phyloP scores from a whole-genome alignment of 176 grass and related monocot species.

The Leersia perrieri region DNA sequence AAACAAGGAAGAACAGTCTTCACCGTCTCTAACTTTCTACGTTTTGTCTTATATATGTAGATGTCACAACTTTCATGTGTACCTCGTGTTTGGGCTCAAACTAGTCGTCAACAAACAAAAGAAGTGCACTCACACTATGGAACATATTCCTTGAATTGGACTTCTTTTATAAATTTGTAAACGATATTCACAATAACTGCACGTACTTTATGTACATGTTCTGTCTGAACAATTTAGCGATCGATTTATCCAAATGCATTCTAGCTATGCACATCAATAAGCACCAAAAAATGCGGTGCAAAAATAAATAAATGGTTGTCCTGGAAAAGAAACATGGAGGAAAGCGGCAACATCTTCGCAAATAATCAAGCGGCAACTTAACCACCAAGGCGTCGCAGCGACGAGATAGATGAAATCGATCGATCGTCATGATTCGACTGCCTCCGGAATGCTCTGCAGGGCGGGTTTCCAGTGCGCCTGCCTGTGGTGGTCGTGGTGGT shows the following conservation, averaged over 20 bases:
- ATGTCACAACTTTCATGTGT: not conserved
- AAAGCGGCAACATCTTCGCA: not conserved
- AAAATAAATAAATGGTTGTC: not conserved
- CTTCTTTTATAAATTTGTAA: not conserved
- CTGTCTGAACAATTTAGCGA: not conserved
- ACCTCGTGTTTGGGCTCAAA: not conserved
- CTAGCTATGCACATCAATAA: not conserved
- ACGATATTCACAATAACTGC: not conserved
- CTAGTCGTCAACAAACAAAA: not conserved
- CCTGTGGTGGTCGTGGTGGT: slow-evolving; percentile 23
- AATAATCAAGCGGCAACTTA: not conserved
- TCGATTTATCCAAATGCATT: not conserved
- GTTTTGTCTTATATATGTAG: too few relatives aligned
- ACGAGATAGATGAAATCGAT: not conserved
- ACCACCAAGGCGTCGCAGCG: not conserved
- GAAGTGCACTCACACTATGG: too few relatives aligned
- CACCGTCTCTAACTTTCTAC: too few relatives aligned
- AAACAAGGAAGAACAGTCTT: not conserved
- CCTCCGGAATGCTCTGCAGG: slow-evolving; percentile 67
- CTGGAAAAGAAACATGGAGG: not conserved
- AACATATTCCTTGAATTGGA: not conserved
- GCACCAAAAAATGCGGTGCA: not conserved
- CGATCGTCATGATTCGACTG: slow-evolving; percentile 41
- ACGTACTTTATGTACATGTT: not conserved
- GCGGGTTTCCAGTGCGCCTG: slow-evolving; percentile 58